A percentile compares a stretch with the other conserved stretches of the same genome.
phyloP scores from a whole-genome alignment of 768 basidiomycete species.

The Myochromella boudieri region DNA sequence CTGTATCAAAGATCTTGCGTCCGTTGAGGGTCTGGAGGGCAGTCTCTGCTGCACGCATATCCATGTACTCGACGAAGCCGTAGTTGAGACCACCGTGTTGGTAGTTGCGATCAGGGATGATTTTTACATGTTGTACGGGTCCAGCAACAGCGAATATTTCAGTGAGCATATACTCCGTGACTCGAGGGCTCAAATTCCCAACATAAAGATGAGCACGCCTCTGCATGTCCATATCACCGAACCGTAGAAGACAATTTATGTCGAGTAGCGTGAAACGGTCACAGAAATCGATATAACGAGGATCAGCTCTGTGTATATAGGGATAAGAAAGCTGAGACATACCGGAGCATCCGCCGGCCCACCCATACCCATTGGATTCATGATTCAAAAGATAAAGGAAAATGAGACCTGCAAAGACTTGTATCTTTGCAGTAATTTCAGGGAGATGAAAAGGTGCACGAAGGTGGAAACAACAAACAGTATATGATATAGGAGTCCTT shows the following conservation, averaged over 20 bases:
- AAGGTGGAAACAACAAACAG: conserved; percentile 53
- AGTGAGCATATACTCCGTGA: conserved; percentile 98
- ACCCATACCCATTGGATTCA: conserved; percentile 78
- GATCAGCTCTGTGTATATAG: conserved; percentile 31
- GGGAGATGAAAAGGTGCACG: conserved; percentile 33
- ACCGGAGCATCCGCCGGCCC: conserved; percentile 77
- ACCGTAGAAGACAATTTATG: conserved; percentile 21
- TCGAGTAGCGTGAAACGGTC: conserved; percentile 24
- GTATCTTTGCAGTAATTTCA: conserved; percentile 12
- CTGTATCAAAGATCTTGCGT: conserved; percentile 99
- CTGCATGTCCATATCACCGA: conserved; percentile 37
- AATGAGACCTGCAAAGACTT: conserved; percentile 45
- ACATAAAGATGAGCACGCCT: conserved; percentile 97
- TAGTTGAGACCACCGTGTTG: conserved; percentile 99
- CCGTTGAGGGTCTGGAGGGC: conserved; percentile 98
- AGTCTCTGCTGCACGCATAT: conserved; percentile 98
- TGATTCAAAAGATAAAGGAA: conserved; percentile 59
- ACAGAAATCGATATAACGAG: conserved; percentile 19
- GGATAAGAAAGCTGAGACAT: conserved; percentile 31
- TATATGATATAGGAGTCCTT: conserved; percentile 57
- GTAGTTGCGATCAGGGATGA: conserved; percentile 99
- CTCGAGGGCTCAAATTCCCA: conserved; percentile 95
- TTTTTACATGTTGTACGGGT: conserved; percentile 98
- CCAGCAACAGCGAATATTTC: conserved; percentile 97
- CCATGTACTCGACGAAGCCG: conserved; percentile 98